These are phyloP conservation scores for Metschnikowia santaceciliae DNA, from an alignment of 805 yeast genomes.

Conservation along the genomic window DNA sequence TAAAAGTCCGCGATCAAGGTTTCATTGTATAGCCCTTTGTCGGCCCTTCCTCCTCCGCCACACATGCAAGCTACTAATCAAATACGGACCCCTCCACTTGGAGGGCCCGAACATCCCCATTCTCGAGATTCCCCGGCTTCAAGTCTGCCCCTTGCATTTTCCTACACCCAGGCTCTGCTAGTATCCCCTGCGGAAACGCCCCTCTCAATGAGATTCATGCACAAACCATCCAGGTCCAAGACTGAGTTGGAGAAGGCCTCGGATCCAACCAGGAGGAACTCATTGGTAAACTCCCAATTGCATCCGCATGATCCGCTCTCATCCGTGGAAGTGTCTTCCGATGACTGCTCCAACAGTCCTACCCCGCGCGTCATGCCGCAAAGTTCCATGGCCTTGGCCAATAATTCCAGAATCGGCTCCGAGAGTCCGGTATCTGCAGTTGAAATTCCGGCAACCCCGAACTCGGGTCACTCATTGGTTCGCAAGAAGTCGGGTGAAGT, in stretches of 20 bases:
- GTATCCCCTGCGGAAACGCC: slow-evolving; percentile 15
- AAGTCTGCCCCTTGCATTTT: background rate
- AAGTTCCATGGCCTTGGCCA: background rate
- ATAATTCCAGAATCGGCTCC: background rate
- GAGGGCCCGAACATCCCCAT: background rate
- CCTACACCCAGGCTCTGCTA: background rate
- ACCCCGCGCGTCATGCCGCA: background rate
- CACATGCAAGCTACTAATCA: background rate
- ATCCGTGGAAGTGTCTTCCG: background rate
- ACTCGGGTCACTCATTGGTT: slow-evolving; percentile 32
- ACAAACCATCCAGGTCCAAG: slow-evolving; percentile 35
- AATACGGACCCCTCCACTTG: background rate
- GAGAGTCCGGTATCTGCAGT: background rate
- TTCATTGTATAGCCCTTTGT: background rate
- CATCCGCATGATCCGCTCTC: slow-evolving; percentile 3
- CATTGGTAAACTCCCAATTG: slow-evolving; percentile 20
- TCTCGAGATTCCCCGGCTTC: background rate
- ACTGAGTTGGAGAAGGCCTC: slow-evolving; percentile 29
- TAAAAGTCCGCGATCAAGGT: background rate
- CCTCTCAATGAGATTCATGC: slow-evolving; percentile 34
- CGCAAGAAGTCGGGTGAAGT: slow-evolving; percentile 68
- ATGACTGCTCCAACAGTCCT: background rate
- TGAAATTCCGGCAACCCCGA: slow-evolving; percentile 1
- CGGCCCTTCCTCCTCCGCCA: background rate
- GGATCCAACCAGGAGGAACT: slow-evolving; percentile 26